Percentiles rank a stretch among this genome's conserved stretches.
phyloP scores from a whole-genome alignment of 805 yeast genomes.

The Hanseniaspora clermontiae region DNA sequence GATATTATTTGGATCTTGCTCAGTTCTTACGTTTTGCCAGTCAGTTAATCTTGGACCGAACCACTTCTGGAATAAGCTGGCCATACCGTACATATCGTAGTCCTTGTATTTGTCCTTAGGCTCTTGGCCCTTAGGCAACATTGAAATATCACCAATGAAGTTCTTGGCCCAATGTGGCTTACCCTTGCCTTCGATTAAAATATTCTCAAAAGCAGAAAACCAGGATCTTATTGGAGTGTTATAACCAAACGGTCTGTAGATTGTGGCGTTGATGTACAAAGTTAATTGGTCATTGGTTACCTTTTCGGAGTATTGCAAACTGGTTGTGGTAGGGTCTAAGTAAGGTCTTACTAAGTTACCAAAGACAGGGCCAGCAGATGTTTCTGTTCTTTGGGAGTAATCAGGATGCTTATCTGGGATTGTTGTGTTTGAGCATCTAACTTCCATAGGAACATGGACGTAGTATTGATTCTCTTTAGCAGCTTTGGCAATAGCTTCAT shows the following conservation, averaged over 20 bases:
- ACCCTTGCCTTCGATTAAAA: constrained; percentile 68
- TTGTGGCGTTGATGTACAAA: constrained; percentile 80
- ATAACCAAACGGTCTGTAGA: constrained; percentile 83
- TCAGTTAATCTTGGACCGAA: constrained; percentile 55
- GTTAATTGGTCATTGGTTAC: constrained; percentile 65
- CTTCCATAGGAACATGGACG: constrained; percentile 92
- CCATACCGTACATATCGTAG: constrained; percentile 72
- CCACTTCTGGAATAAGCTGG: constrained; percentile 58
- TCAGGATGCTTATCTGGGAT: constrained; percentile 33
- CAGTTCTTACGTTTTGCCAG: constrained; percentile 51
- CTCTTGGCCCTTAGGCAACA: constrained; percentile 24
- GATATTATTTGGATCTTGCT: constrained; percentile 69
- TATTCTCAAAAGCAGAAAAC: constrained; percentile 72
- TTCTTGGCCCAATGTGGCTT: constrained; percentile 99
- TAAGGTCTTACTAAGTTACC: constrained; percentile 77
- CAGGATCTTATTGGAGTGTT: constrained; percentile 65
- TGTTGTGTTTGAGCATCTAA: constrained; percentile 82
- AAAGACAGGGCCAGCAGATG: constrained; percentile 63
- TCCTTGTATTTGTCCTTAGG: constrained; percentile 35
- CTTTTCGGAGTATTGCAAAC: constrained; percentile 37
- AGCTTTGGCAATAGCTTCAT: constrained; percentile 49
- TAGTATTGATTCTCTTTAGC: constrained; percentile 49
- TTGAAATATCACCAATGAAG: constrained; percentile 49
- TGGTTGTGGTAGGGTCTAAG: constrained; percentile 64
- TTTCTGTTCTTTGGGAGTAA: constrained; percentile 37